Conservation (phyloP, 129 eudicot genomes). For the sunflower (Helianthus annuus) region DNA sequence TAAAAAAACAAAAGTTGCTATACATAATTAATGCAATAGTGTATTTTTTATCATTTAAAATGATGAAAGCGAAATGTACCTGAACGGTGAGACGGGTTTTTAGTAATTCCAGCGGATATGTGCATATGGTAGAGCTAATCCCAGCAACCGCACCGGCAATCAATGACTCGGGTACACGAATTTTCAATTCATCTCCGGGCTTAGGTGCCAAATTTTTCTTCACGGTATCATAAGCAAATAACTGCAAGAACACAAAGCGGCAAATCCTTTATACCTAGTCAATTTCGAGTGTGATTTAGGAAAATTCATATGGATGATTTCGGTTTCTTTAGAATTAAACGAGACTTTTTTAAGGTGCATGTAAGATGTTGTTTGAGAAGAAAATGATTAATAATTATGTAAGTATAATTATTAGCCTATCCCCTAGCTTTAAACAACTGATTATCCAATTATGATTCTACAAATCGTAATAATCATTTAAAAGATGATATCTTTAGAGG, state of each 20-base stretch:
- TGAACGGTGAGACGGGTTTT: conserved; percentile 89
- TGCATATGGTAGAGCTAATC: conserved; percentile 72
- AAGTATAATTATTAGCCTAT: neutral
- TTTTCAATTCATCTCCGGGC: conserved; percentile 60
- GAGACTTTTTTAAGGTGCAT: neutral
- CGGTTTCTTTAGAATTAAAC: neutral
- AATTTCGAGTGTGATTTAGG: neutral
- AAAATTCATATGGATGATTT: neutral
- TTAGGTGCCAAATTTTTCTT: conserved; percentile 78
- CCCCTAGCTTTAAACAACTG: neutral
- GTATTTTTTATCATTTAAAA: neutral
- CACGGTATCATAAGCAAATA: conserved; percentile 83
- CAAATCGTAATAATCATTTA: neutral
- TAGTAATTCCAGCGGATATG: conserved; percentile 88
- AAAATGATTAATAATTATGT: neutral
- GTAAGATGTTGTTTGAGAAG: neutral
- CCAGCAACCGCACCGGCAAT: conserved; percentile 95
- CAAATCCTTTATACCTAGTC: neutral
- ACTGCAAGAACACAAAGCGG: conserved; percentile 37
- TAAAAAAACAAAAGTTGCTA: neutral
- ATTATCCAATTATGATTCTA: neutral
- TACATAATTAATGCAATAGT: neutral
- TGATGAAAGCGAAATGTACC: conserved; percentile 33
- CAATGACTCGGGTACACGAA: conserved; percentile 70
- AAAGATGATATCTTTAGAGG: neutral